A percentile compares a stretch with the other conserved stretches of the same genome.
phyloP scores from a whole-genome alignment of 2,329 filamentous ascomycete genomes.

The Rhexocercosporidium sp. region DNA sequence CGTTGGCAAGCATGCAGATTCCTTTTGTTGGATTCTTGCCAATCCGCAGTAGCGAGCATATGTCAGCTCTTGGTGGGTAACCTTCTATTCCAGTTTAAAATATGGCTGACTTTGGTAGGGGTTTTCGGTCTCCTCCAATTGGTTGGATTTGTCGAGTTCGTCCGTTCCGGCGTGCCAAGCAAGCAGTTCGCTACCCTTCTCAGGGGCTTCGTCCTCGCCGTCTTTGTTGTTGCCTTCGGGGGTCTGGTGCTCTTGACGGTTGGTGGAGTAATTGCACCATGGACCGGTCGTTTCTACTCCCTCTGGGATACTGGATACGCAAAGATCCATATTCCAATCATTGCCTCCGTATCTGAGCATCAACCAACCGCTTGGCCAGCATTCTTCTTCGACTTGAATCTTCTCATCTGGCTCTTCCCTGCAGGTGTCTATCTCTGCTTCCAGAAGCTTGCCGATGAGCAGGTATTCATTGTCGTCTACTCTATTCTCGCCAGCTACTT shows the following conservation, averaged over 20 bases:
- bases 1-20: conserved; percentile 98
- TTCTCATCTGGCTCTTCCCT: conserved; percentile 99
- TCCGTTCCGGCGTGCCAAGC: conserved; percentile 85
- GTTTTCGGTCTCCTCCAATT: conserved; percentile 96
- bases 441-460: conserved; percentile 90
- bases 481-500: conserved; percentile 98
- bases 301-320: conserved; percentile 98
- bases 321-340: conserved; percentile 99
- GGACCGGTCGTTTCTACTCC: conserved; percentile 98
- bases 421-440: conserved; percentile 99
- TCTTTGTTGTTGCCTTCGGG: conserved; percentile 75
- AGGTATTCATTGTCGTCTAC: conserved; percentile 97
- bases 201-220: conserved; percentile 72
- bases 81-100: not conserved
- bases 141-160: conserved; percentile 88
- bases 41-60: conserved; percentile 96
- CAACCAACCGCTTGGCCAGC: conserved; percentile 98
- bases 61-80: conserved; percentile 85
- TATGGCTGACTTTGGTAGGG: conserved; percentile 55
- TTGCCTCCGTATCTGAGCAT: conserved; percentile 99
- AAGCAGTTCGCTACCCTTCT: conserved; percentile 95
- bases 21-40: conserved; percentile 98
- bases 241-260: conserved; percentile 87
- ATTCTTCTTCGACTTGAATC: conserved; percentile 98
- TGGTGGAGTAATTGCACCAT: conserved; percentile 91